These are phyloP conservation scores for Pugionium cornutum DNA, from an alignment of 345 rosid genomes.

Conservation along the genomic window DNA sequence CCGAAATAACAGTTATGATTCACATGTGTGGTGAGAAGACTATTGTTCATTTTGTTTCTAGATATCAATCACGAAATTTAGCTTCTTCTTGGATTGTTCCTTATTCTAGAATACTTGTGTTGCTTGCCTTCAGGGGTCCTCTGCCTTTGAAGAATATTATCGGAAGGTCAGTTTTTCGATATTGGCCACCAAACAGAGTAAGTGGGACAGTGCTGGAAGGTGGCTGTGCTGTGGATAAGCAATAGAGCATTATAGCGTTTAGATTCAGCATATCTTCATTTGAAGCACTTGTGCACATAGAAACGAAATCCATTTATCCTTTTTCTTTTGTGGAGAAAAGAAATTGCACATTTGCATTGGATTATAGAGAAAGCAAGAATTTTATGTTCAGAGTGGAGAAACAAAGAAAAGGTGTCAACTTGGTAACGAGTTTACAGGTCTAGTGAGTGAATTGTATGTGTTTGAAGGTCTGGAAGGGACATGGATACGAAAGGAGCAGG, in stretches of 20 bases:
- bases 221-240: conserved; percentile 70
- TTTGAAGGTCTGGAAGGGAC: conserved; percentile 54
- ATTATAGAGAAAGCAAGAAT: background rate
- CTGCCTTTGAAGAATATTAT: conserved; percentile 88
- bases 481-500: conserved; percentile 81
- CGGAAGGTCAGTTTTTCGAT: conserved; percentile 85
- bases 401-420: background rate
- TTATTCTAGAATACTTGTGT: conserved; percentile 20
- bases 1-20: conserved; percentile 94
- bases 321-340: background rate
- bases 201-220: conserved; percentile 63
- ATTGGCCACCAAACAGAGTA: conserved; percentile 91
- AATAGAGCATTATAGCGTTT: conserved; percentile 38
- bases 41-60: background rate
- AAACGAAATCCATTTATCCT: conserved; percentile 3
- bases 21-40: conserved; percentile 86
- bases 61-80: conserved; percentile 1
- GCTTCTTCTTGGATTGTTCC: conserved; percentile 22
- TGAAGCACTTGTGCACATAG: conserved; percentile 20
- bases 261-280: conserved; percentile 12
- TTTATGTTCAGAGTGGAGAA: too few relatives aligned
- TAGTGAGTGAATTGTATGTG: conserved; percentile 50
- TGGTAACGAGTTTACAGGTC: conserved; percentile 42
- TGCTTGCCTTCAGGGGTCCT: conserved; percentile 64
- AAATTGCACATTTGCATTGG: background rate